Conservation (phyloP, 257 asterid genomes). For the Gardenia jasminoides region DNA sequence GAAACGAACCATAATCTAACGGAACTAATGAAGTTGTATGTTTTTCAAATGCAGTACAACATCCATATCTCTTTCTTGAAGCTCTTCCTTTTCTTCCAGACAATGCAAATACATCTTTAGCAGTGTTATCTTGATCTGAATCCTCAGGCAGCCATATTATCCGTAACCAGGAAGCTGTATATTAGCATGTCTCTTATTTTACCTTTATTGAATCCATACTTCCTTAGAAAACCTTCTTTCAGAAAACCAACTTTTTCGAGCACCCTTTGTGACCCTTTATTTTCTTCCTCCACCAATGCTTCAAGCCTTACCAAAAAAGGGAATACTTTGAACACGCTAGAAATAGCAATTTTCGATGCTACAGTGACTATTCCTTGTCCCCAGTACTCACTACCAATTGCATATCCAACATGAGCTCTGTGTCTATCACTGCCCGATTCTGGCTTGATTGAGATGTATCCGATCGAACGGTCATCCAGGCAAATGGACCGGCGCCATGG, state of each 20-base stretch:
- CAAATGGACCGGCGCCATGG: slow-evolving; percentile 71
- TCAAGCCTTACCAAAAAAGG: slow-evolving; percentile 56
- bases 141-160: slow-evolving; percentile 17
- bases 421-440: slow-evolving; percentile 45
- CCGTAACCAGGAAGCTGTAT: slow-evolving; percentile 53
- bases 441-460: slow-evolving; percentile 60
- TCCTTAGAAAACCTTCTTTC: slow-evolving; percentile 59
- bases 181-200: slow-evolving; percentile 55
- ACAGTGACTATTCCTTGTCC: slow-evolving; percentile 55
- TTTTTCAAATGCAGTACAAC: not conserved
- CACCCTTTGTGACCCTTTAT: slow-evolving; percentile 59
- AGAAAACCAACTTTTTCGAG: slow-evolving; percentile 63
- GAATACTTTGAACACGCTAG: slow-evolving; percentile 41
- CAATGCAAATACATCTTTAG: not conserved
- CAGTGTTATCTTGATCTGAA: not conserved
- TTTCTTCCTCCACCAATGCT: slow-evolving; percentile 71
- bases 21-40: too few species aligned
- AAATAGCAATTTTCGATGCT: slow-evolving; percentile 48
- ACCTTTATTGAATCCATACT: slow-evolving; percentile 65
- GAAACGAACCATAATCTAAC: not conserved
- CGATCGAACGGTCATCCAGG: slow-evolving; percentile 48
- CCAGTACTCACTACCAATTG: slow-evolving; percentile 50
- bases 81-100: not conserved
- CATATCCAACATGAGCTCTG: slow-evolving; percentile 66
- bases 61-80: not conserved